Evolutionary conservation across 306 rosid genomes (phyloP).

Genomic region (Trifolium fragiferum): DNA sequence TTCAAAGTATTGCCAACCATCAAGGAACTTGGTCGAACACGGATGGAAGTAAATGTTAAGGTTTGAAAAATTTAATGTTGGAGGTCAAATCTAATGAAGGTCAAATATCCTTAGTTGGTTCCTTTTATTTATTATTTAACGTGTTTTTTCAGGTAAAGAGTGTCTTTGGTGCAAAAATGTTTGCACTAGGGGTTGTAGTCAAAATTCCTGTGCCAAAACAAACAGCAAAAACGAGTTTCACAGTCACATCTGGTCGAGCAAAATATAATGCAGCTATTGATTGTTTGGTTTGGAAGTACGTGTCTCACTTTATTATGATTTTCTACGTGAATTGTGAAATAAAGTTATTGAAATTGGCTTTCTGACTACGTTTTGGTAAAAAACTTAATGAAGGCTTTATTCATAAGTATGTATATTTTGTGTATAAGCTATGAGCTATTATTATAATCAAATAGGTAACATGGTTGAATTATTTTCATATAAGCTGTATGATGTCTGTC

Average conservation of each 20-base stretch:
- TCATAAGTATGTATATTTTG: neutral
- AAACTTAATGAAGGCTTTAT: neutral
- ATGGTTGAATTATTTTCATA: neutral
- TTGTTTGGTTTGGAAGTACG: slow-evolving; percentile 96
- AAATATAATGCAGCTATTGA: slow-evolving; percentile 90
- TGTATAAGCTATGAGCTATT: neutral
- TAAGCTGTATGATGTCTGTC: neutral
- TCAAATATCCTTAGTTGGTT: neutral
- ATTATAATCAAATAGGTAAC: neutral
- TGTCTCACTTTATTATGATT: slow-evolving; percentile 36
- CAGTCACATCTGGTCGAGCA: slow-evolving; percentile 90
- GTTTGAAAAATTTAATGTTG: slow-evolving; percentile 46
- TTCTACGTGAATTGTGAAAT: slow-evolving; percentile 13
- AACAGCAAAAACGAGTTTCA: slow-evolving; percentile 88
- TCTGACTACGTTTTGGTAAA: neutral
- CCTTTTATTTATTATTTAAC: slow-evolving; percentile 35
- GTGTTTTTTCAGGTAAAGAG: slow-evolving; percentile 79
- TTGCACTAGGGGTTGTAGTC: slow-evolving; percentile 91
- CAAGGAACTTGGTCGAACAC: slow-evolving; percentile 90
- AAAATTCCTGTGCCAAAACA: slow-evolving; percentile 95
- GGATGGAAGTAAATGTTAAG: slow-evolving; percentile 96
- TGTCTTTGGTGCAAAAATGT: slow-evolving; percentile 90
- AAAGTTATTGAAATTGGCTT: slow-evolving; percentile 1
- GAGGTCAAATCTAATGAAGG: slow-evolving; percentile 30
- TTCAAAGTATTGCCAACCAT: slow-evolving; percentile 93